Base-by-base conservation (phyloP, 169 alveolate species). In the Plasmodium inui region DNA sequence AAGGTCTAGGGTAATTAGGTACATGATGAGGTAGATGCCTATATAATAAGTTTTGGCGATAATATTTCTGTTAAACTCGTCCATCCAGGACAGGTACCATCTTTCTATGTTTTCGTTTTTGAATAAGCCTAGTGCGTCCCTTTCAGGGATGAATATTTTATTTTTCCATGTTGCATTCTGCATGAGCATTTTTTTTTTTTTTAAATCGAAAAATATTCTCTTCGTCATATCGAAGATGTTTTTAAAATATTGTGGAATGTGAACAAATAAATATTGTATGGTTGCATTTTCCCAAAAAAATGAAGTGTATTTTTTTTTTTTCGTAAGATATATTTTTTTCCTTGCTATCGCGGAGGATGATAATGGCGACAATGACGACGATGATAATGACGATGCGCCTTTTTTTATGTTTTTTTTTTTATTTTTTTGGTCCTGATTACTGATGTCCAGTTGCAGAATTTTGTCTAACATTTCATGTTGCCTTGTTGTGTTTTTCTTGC, bases 61-160 rank as follows among this genome's bases (percentile, higher is more conserved):
- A 61, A 88, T 79, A 88, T 88, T 88, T 79, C 71, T 88, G 79
- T 95, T 95, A 94, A 95, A 95, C 37, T 93, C 95, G 53, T 89
- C 83, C 89, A 95, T 84, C 97, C 97, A 95, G 61, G 95, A 94
- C 41, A 95, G 76, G 73, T 95, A 95, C 96, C 97, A 95, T 37
- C 82, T 81, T 89, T 95, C 97, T 30, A 95, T 17, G 14, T 82
- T 90, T 9, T 61, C 79, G 78, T 95, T 95, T 72, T 82, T 84
- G 82, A 95, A 95, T 82, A 95, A 71, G 12, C 97, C 97, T 61
- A 95, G 53, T 81, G 92, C 39, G 82, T 84, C 85, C 55, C 96
- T 46, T 34, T 85, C 95, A 22, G 97, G 97, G 88, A 95, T 90
- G 34, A 95, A 83, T 78, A 88, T 92, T 61, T 93, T 79, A 73